These are phyloP conservation scores for Wakefieldia striispora DNA, from an alignment of 768 basidiomycete species.

Conservation along the genomic window DNA sequence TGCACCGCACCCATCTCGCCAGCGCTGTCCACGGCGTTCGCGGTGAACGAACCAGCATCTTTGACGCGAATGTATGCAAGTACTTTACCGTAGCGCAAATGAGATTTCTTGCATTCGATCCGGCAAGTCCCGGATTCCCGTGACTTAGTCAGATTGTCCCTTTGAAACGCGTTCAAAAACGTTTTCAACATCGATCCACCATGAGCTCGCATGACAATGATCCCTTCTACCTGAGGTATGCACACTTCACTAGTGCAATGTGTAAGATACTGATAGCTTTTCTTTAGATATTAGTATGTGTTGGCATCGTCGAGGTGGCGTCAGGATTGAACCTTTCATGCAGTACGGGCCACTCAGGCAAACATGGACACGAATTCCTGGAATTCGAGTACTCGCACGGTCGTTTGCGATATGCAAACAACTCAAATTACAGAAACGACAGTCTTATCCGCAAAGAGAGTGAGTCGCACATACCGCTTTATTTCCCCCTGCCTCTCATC, in stretches of 20 bases:
- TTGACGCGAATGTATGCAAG: background rate
- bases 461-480: constrained; percentile 41
- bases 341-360: constrained; percentile 92
- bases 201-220: constrained; percentile 53
- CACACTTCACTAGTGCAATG: background rate
- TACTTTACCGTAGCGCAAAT: background rate
- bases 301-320: background rate
- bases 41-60: constrained; percentile 33
- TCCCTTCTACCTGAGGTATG: constrained; percentile 78
- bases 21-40: constrained; percentile 16
- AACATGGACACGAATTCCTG: constrained; percentile 96
- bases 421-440: constrained; percentile 99
- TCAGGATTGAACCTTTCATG: background rate
- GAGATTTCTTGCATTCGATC: constrained; percentile 1
- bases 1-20: constrained; percentile 23
- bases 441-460: constrained; percentile 98
- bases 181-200: constrained; percentile 16
- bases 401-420: constrained; percentile 95
- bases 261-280: constrained; percentile 13
- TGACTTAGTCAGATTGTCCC: background rate
- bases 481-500: background rate
- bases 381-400: constrained; percentile 99
- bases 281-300: constrained; percentile 56
- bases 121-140: constrained; percentile 18
- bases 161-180: background rate